These are phyloP conservation scores for Metschnikowia koreensis DNA, from an alignment of 805 yeast species.

Conservation along the genomic window DNA sequence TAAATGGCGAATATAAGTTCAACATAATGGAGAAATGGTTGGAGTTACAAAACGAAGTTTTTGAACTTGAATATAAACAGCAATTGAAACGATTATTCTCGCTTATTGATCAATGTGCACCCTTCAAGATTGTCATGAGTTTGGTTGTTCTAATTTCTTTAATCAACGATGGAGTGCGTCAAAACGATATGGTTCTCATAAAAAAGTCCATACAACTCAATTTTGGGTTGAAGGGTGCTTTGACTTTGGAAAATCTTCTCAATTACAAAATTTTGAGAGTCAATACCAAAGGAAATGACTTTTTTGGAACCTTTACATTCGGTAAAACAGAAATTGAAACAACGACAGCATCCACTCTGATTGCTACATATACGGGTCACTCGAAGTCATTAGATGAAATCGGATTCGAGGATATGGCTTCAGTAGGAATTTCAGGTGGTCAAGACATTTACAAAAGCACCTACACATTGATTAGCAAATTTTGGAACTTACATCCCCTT, in stretches of 20 bases:
- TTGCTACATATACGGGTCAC: slow-evolving; percentile 5
- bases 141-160: slow-evolving; percentile 58
- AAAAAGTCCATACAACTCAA: slow-evolving; percentile 56
- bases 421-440: slow-evolving; percentile 33
- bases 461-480: slow-evolving; percentile 38
- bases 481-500: slow-evolving; percentile 49
- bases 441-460: slow-evolving; percentile 29
- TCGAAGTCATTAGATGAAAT: slow-evolving; percentile 7
- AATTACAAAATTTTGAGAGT: slow-evolving; percentile 48
- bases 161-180: slow-evolving; percentile 66
- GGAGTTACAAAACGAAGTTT: slow-evolving; percentile 67
- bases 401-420: slow-evolving; percentile 15
- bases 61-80: slow-evolving; percentile 41
- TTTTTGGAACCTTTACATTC: slow-evolving; percentile 22
- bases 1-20: slow-evolving; percentile 20
- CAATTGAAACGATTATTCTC: slow-evolving; percentile 32
- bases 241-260: slow-evolving; percentile 48
- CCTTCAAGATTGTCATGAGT: slow-evolving; percentile 46
- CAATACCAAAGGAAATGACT: slow-evolving; percentile 20
- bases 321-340: slow-evolving; percentile 17
- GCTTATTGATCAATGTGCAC: slow-evolving; percentile 38
- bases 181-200: slow-evolving; percentile 56
- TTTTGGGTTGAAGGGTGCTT: slow-evolving; percentile 59
- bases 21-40: slow-evolving; percentile 45
- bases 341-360: slow-evolving; percentile 13